Evolutionary conservation across 2,329 filamentous ascomycete genomes (phyloP).

Genomic region (Fusarium algeriense): DNA sequence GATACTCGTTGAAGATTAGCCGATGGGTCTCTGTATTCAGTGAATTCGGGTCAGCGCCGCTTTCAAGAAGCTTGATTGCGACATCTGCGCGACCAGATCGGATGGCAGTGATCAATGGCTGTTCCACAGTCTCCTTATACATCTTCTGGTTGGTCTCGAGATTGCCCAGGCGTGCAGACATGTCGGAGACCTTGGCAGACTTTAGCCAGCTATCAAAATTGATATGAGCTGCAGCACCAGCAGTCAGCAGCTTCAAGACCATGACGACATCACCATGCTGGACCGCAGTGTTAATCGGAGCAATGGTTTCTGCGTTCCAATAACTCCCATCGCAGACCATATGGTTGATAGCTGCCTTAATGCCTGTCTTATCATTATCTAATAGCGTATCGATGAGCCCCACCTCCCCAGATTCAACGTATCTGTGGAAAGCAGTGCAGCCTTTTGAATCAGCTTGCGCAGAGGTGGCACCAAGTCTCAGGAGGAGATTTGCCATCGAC

Average conservation of each 20-base stretch:
- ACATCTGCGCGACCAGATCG: conserved; percentile 57
- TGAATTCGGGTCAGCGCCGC: conserved; percentile 74
- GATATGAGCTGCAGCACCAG: conserved; percentile 70
- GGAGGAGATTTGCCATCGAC: conserved; percentile 72
- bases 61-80: conserved; percentile 69
- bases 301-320: conserved; percentile 55
- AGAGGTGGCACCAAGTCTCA: conserved; percentile 78
- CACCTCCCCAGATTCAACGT: conserved; percentile 64
- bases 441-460: conserved; percentile 77
- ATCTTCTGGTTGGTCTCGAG: conserved; percentile 62
- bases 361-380: conserved; percentile 69
- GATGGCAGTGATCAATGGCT: conserved; percentile 76
- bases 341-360: conserved; percentile 76
- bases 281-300: conserved; percentile 71
- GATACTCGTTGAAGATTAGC: conserved; percentile 51
- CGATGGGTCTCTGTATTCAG: conserved; percentile 59
- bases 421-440: conserved; percentile 75
- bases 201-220: conserved; percentile 75
- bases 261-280: conserved; percentile 63
- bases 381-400: conserved; percentile 63
- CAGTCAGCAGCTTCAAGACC: conserved; percentile 71
- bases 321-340: conserved; percentile 58
- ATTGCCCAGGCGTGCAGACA: conserved; percentile 48
- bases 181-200: conserved; percentile 61
- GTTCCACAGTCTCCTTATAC: conserved; percentile 64